A percentile compares a stretch with the other conserved stretches of the same genome.
Conservation (phyloP, 2,329 filamentous ascomycete genomes). For the Scolecobasidium constrictum region DNA sequence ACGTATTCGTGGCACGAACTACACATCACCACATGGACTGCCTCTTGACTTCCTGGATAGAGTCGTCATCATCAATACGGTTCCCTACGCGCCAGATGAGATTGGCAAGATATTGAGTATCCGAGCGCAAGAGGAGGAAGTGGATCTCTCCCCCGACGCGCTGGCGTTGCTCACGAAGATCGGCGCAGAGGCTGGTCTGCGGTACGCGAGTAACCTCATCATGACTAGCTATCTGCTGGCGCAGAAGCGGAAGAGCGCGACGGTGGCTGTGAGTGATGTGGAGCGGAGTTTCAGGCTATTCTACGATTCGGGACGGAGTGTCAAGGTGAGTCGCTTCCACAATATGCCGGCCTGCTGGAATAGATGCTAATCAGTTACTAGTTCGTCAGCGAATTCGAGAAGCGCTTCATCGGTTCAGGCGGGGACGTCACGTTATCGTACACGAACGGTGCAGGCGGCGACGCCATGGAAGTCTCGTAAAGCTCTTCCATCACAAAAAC, state of each 20-base stretch:
- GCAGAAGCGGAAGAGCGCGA: conserved; percentile 74
- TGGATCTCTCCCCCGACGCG: conserved; percentile 82
- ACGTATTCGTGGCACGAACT: conserved; percentile 85
- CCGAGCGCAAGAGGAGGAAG: conserved; percentile 88
- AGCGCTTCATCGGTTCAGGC: conserved; percentile 80
- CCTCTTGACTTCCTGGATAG: conserved; percentile 94
- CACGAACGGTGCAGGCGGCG: conserved; percentile 32
- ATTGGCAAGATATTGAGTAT: conserved; percentile 89
- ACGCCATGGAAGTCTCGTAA: conserved; percentile 60
- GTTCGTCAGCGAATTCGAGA: conserved; percentile 84
- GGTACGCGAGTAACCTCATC: conserved; percentile 97
- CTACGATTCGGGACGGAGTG: conserved; percentile 78
- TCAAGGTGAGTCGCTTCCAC: conserved; percentile 40
- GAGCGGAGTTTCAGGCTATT: conserved; percentile 90
- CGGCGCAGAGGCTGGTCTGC: conserved; percentile 78
- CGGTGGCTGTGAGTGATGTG: conserved; percentile 79
- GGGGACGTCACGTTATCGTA: conserved; percentile 62
- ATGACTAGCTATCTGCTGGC: conserved; percentile 82
- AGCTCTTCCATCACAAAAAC: neutral
- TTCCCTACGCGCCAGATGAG: conserved; percentile 70
- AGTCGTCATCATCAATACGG: conserved; percentile 91
- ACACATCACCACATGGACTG: conserved; percentile 84
- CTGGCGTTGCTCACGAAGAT: conserved; percentile 92
- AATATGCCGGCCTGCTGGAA: neutral
- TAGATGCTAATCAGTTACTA: conserved; percentile 16